Percentiles rank a stretch among this genome's conserved stretches.
These are phyloP conservation scores for Aspergillus panamensis DNA, from an alignment of 495 filamentous ascomycete species.

Conservation along the genomic window DNA sequence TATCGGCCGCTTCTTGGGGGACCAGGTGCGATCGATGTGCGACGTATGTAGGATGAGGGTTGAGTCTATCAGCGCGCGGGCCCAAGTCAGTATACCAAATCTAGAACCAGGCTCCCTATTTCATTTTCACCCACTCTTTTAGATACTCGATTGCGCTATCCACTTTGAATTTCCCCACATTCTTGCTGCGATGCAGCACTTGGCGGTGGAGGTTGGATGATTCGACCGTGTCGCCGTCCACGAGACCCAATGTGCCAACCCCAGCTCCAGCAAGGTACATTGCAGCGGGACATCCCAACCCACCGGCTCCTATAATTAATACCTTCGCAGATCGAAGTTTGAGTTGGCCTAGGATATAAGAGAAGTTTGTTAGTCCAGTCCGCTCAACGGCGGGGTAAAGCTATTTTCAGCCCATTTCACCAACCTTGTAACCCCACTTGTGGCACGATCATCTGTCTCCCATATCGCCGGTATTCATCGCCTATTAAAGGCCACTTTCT, in stretches of 20 bases:
- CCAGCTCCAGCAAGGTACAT: conserved; percentile 87
- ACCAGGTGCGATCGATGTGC: conserved; percentile 58
- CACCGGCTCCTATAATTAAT: conserved; percentile 87
- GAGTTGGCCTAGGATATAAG: conserved; percentile 61
- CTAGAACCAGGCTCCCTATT: not conserved
- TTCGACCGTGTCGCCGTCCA: conserved; percentile 87
- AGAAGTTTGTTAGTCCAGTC: not conserved
- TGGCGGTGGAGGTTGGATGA: conserved; percentile 91
- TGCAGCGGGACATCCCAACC: conserved; percentile 87
- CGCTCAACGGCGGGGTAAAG: not conserved
- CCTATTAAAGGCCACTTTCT: conserved; percentile 58
- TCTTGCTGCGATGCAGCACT: conserved; percentile 67
- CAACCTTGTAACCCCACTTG: conserved; percentile 75
- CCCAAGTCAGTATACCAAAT: conserved; percentile 6
- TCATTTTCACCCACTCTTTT: conserved; percentile 46
- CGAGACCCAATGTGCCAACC: conserved; percentile 75
- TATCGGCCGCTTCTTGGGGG: conserved; percentile 58
- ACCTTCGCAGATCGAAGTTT: conserved; percentile 66
- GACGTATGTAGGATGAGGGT: conserved; percentile 62
- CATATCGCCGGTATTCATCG: conserved; percentile 81
- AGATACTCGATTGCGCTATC: conserved; percentile 70
- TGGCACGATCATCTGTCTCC: conserved; percentile 87
- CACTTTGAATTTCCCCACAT: conserved; percentile 77
- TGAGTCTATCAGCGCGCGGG: conserved; percentile 46
- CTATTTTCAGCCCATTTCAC: conserved; percentile 1